phyloP scores from a whole-genome alignment of 1,139 yeast species.

The Scheffersomyces lignicola region DNA sequence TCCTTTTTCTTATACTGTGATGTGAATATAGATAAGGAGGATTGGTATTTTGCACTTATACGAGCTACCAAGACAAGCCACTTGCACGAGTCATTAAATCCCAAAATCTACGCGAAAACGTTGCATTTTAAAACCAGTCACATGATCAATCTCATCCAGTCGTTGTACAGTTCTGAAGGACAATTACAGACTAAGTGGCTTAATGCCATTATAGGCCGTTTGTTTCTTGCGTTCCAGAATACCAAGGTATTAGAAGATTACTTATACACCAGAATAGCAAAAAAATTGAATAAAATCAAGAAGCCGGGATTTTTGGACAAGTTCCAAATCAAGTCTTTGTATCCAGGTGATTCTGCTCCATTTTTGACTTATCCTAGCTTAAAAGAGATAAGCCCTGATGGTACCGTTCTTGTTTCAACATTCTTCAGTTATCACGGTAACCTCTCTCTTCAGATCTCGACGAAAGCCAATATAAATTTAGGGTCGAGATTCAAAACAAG shows the following conservation, averaged over 20 bases:
- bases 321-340: constrained; percentile 69
- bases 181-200: constrained; percentile 87
- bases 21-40: constrained; percentile 80
- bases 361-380: constrained; percentile 72
- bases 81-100: constrained; percentile 21
- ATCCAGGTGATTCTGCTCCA: constrained; percentile 81
- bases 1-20: constrained; percentile 78
- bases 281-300: constrained; percentile 74
- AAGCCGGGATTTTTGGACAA: constrained; percentile 87
- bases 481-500: constrained; percentile 76
- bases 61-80: constrained; percentile 58
- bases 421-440: constrained; percentile 72
- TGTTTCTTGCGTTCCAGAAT: constrained; percentile 72
- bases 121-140: constrained; percentile 71
- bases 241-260: constrained; percentile 64
- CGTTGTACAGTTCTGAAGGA: constrained; percentile 77
- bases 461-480: constrained; percentile 71
- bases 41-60: constrained; percentile 86
- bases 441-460: constrained; percentile 71
- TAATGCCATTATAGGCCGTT: constrained; percentile 80
- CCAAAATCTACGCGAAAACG: constrained; percentile 62
- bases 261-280: constrained; percentile 59
- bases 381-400: constrained; percentile 75
- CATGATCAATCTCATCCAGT: constrained; percentile 71
- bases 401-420: constrained; percentile 63